phyloP scores from a whole-genome alignment of 805 yeast species.

The Saturnispora saitoi region DNA sequence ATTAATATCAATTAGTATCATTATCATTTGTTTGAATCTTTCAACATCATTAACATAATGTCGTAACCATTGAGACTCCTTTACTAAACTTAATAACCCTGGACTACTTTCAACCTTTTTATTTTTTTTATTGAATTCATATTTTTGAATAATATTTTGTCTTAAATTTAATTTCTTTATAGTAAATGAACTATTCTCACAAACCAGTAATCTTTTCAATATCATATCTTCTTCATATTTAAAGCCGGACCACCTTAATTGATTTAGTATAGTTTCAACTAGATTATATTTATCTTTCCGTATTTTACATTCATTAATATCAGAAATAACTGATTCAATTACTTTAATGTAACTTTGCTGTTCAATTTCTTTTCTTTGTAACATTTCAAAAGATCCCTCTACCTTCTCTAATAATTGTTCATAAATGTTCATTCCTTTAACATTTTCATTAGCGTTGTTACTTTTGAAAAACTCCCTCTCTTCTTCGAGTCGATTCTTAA shows the following conservation, averaged over 20 bases:
- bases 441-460: not conserved
- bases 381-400: not conserved
- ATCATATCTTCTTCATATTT: not conserved
- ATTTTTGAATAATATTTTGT: constrained; percentile 2
- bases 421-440: not conserved
- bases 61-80: constrained; percentile 9
- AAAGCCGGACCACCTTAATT: constrained; percentile 3
- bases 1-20: not conserved
- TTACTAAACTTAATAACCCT: not conserved
- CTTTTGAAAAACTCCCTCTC: not conserved
- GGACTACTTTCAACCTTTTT: not conserved
- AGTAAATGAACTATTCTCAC: not conserved
- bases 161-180: constrained; percentile 1
- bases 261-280: constrained; percentile 1
- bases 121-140: constrained; percentile 5
- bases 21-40: constrained; percentile 5
- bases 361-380: not conserved
- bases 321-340: not conserved
- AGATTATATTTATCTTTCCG: not conserved
- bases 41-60: constrained; percentile 6
- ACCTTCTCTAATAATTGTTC: not conserved
- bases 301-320: not conserved
- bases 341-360: not conserved
- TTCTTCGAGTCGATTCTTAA: not conserved
- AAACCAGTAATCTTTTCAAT: not conserved